Percentiles rank a stretch among this genome's conserved stretches.
Evolutionary conservation across 2,329 filamentous ascomycete species (phyloP).

Genomic region (Beauveria sp.): DNA sequence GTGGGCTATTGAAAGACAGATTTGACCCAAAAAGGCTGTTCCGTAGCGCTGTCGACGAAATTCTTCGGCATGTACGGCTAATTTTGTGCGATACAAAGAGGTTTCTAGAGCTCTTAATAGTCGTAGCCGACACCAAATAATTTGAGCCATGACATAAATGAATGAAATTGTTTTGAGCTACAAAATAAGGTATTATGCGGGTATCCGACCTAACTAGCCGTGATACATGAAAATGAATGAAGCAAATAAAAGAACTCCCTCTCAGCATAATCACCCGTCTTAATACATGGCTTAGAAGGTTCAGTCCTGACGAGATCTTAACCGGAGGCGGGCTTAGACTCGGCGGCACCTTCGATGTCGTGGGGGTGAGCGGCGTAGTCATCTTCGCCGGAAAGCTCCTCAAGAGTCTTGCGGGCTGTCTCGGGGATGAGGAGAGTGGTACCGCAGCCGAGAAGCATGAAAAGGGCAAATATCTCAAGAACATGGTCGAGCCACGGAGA

Average conservation of each 20-base stretch:
- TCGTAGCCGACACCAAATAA: too few species aligned
- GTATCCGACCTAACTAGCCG: neutral
- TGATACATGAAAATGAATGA: neutral
- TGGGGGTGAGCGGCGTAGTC: constrained; percentile 10
- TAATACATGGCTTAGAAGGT: neutral
- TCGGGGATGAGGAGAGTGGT: constrained; percentile 65
- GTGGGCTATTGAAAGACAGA: constrained; percentile 36
- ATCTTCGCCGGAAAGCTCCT: constrained; percentile 44
- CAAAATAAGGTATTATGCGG: constrained; percentile 3
- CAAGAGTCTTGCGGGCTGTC: constrained; percentile 67
- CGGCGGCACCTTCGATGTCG: neutral
- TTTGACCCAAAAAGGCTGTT: constrained; percentile 42
- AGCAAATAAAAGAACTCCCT: neutral
- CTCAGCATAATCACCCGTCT: neutral
- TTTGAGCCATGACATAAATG: neutral
- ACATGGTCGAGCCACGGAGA: constrained; percentile 70
- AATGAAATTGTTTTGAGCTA: neutral
- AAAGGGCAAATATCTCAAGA: constrained; percentile 65
- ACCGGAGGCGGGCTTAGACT: neutral
- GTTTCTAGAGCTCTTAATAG: too few species aligned
- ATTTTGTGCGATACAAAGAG: neutral
- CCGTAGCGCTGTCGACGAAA: constrained; percentile 40
- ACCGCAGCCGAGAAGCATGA: constrained; percentile 67
- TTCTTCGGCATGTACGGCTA: constrained; percentile 34
- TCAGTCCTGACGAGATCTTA: neutral